These are phyloP conservation scores for Lagenidium giganteum DNA, from an alignment of 352 stramenopile species.

Conservation along the genomic window DNA sequence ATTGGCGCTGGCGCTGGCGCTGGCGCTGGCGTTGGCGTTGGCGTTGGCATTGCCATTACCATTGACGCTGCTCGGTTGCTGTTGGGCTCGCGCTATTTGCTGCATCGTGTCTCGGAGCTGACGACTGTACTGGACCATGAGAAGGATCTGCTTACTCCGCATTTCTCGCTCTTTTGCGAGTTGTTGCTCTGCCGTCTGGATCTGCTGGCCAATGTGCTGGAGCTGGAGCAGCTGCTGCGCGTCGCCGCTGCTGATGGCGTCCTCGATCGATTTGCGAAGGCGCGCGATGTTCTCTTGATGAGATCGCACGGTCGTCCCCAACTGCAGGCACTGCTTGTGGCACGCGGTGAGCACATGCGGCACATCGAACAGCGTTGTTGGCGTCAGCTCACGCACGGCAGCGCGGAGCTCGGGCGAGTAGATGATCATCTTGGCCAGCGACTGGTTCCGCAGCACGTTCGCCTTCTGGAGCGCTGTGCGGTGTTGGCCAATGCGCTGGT, in stretches of 20 bases:
- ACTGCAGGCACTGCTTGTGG: constrained; percentile 39
- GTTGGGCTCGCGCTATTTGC: no score
- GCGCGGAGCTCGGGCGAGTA: constrained; percentile 41
- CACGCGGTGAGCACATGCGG: constrained; percentile 33
- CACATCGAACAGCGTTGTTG: constrained; percentile 30
- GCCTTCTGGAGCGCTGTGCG: constrained; percentile 20
- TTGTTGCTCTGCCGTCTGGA: constrained; percentile 27
- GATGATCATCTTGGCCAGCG: constrained; percentile 44
- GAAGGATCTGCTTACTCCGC: constrained; percentile 50
- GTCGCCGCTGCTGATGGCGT: constrained; percentile 40
- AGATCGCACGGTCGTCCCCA: constrained; percentile 23
- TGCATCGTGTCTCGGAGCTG: constrained; percentile 21
- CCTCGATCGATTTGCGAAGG: constrained; percentile 32
- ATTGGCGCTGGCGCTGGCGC: no score
- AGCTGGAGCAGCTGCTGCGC: constrained; percentile 35
- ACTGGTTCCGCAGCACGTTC: constrained; percentile 28
- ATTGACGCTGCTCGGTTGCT: no score
- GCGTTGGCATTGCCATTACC: no score
- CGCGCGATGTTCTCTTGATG: constrained; percentile 24
- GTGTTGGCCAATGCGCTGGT: constrained; percentile 32
- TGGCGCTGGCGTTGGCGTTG: no score
- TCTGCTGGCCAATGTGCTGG: constrained; percentile 26
- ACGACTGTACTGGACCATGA: constrained; percentile 63
- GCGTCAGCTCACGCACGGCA: constrained; percentile 26
- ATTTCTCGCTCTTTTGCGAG: constrained; percentile 24